phyloP scores from a whole-genome alignment of 306 rosid species.

The Vigna angularis region DNA sequence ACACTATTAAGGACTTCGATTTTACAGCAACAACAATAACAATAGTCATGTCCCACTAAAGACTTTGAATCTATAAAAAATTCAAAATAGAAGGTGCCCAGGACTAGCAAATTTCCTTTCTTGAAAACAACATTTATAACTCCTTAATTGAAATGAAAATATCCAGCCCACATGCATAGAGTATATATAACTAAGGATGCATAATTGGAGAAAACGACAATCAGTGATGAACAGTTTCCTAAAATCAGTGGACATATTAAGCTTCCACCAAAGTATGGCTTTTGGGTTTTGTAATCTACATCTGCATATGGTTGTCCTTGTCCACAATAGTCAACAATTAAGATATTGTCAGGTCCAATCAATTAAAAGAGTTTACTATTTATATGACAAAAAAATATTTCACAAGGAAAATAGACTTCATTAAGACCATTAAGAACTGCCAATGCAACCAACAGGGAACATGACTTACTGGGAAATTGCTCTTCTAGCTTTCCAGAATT shows the following conservation, averaged over 20 bases:
- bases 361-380: conserved; percentile 26
- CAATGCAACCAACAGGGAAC: conserved; percentile 20
- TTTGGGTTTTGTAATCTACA: conserved; percentile 9
- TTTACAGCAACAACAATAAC: not conserved
- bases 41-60: too few relatives aligned
- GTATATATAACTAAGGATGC: conserved; percentile 29
- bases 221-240: conserved; percentile 20
- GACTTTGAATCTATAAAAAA: too few relatives aligned
- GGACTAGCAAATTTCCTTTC: conserved; percentile 56
- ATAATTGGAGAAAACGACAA: conserved; percentile 1
- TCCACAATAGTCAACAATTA: conserved; percentile 22
- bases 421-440: conserved; percentile 43
- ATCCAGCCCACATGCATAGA: conserved; percentile 32
- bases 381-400: conserved; percentile 32
- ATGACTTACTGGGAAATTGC: conserved; percentile 83
- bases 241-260: conserved; percentile 34
- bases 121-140: conserved; percentile 42
- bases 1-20: conserved; percentile 58
- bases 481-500: conserved; percentile 97
- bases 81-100: not conserved
- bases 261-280: conserved; percentile 30
- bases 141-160: conserved; percentile 38
- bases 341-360: conserved; percentile 30
- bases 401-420: conserved; percentile 15
- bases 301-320: conserved; percentile 21